These are phyloP conservation scores for Scleromitrula shiraiana DNA, from an alignment of 2,329 filamentous ascomycete species.

Conservation along the genomic window DNA sequence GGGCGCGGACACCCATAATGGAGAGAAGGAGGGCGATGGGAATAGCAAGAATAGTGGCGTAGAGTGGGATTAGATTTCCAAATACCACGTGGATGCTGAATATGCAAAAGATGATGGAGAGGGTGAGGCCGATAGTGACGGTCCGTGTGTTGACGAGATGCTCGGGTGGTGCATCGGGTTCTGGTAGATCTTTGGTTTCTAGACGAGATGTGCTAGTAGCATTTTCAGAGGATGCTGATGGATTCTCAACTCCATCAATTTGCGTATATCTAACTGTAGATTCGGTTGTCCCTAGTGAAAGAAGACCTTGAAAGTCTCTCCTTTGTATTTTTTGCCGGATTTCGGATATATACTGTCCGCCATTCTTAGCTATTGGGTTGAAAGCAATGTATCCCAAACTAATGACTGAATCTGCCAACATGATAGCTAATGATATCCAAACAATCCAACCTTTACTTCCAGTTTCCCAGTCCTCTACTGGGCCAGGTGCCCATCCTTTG, in stretches of 20 bases:
- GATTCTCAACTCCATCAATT: constrained; percentile 12
- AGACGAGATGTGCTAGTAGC: neutral
- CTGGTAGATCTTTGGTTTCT: constrained; percentile 25
- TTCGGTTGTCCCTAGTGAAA: constrained; percentile 14
- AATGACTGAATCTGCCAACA: constrained; percentile 88
- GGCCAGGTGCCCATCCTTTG: constrained; percentile 81
- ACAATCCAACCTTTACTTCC: constrained; percentile 99
- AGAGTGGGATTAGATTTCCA: constrained; percentile 69
- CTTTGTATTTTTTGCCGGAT: constrained; percentile 20
- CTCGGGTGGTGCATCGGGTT: constrained; percentile 72
- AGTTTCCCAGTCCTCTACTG: constrained; percentile 78
- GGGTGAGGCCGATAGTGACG: constrained; percentile 65
- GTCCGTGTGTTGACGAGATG: constrained; percentile 69
- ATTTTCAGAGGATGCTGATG: constrained; percentile 11
- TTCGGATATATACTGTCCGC: constrained; percentile 32
- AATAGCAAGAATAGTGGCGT: constrained; percentile 69
- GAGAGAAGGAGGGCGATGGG: constrained; percentile 75
- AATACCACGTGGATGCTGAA: constrained; percentile 77
- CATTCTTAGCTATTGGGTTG: constrained; percentile 49
- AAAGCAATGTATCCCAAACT: constrained; percentile 74
- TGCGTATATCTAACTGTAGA: constrained; percentile 23
- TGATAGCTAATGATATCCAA: constrained; percentile 92
- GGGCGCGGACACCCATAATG: constrained; percentile 63
- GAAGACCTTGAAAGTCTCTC: constrained; percentile 26
- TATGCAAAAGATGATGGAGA: constrained; percentile 75